Evolutionary conservation across 176 grass and related monocot species (phyloP), one percentile per base, ranked within the genome.

Genomic region (Paspalum vaginatum): DNA sequence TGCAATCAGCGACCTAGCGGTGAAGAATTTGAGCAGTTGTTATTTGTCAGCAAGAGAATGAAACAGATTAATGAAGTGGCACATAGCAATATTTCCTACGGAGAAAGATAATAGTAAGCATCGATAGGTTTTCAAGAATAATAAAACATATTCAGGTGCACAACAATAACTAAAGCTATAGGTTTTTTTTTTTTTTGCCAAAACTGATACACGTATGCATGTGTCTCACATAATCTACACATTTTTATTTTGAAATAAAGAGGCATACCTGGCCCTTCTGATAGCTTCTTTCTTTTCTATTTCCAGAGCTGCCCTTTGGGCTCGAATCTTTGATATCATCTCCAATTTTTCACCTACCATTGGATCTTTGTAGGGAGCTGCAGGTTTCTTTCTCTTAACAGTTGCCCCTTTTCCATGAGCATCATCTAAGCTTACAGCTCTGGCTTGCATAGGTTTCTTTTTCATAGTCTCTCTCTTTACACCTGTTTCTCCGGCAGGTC

Each of bases 301-400:
- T 89, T 91, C 92, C 51, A 82, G 54, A 42, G 65, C 79, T 81
- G 82, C 74, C 82, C 95, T 89, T 82, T 93, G 81, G 65, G 87
- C 90, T 72, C 77, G 89, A 66, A 98, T 85, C 79, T 91, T 98
- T 48, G 86, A 91, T 95, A 98, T 89, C 90, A 98, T 95, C 75
- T 95, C 83, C 56, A 98, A 51, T 79, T 98, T 98, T 61, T 83
- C 74, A 77, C 78, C 88, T 48, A 83, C 81, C 83, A 93, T 89
- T 18, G 92, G 95, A 87, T 98, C 92, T 87, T 93, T 98, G 81
- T 95, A 98, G 61, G 88, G 87, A 79, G 70, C 65, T 45, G 65
- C 58, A 40, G 81, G 83, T 89, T 87, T 98, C 80, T 83, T 98
- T 80, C 68, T 90, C 76, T 85, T 87, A 72, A 85, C 65, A 52